Evolutionary conservation across 495 filamentous ascomycete species (phyloP).

Genomic region (Hypoxylon subgilvum): DNA sequence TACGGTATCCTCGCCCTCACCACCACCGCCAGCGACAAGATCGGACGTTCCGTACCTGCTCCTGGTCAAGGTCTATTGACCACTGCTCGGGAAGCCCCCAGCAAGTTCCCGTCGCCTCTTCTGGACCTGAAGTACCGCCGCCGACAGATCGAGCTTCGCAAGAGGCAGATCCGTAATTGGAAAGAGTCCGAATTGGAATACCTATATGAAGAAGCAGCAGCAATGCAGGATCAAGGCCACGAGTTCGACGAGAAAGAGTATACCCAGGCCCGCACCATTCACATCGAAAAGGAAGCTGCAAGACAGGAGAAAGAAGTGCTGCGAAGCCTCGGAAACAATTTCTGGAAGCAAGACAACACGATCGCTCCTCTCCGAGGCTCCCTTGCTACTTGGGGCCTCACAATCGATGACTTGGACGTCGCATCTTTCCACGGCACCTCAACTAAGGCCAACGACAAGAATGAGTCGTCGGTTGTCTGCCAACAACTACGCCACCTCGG

Average conservation of each 20-base stretch:
- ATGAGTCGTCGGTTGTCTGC: constrained; percentile 97
- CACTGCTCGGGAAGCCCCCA: constrained; percentile 87
- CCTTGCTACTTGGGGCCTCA: constrained; percentile 95
- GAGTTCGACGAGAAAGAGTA: constrained; percentile 82
- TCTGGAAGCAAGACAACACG: constrained; percentile 93
- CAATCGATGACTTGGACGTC: constrained; percentile 92
- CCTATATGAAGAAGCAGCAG: constrained; percentile 85
- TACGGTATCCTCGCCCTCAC: constrained; percentile 93
- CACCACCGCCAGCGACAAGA: constrained; percentile 98
- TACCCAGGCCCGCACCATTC: constrained; percentile 78
- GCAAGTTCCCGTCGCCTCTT: constrained; percentile 92
- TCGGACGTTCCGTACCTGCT: constrained; percentile 93
- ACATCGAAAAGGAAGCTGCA: constrained; percentile 86
- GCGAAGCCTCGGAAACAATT: constrained; percentile 91
- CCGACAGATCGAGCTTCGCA: constrained; percentile 89
- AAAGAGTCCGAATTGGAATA: constrained; percentile 93
- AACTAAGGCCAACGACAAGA: constrained; percentile 99
- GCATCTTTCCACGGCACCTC: constrained; percentile 99
- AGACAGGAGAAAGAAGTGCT: constrained; percentile 92
- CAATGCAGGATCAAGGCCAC: constrained; percentile 81
- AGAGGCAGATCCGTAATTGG: constrained; percentile 91
- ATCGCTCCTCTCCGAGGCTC: constrained; percentile 95
- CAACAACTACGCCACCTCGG: constrained; percentile 95
- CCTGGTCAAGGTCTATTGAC: constrained; percentile 97
- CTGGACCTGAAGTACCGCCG: constrained; percentile 96